A percentile compares a stretch with the other conserved stretches of the same genome.
phyloP scores from a whole-genome alignment of 495 filamentous ascomycete species.

The Aspergillus nanangensis region DNA sequence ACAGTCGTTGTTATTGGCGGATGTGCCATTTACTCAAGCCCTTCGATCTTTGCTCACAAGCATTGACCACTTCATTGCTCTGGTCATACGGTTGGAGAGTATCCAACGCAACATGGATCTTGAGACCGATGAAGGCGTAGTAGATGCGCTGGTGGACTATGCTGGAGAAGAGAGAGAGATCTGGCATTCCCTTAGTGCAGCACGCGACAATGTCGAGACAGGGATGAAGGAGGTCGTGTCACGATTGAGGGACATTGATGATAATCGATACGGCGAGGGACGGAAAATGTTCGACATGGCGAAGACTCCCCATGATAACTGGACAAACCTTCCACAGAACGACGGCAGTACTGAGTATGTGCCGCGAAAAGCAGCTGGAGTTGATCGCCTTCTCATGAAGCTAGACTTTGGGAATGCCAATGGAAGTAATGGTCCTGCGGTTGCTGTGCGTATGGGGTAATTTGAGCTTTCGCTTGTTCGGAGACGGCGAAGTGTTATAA shows the following conservation, averaged over 20 bases:
- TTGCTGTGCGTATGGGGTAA: too few relatives aligned
- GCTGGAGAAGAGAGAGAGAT: constrained; percentile 63
- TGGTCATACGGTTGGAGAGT: constrained; percentile 63
- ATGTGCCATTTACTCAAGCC: constrained; percentile 60
- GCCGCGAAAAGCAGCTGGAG: constrained; percentile 62
- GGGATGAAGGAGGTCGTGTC: constrained; percentile 61
- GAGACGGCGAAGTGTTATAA: too few relatives aligned
- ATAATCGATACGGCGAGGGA: constrained; percentile 41
- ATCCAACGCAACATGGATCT: constrained; percentile 72
- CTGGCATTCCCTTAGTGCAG: constrained; percentile 47
- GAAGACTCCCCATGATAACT: constrained; percentile 13
- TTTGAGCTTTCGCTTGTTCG: too few relatives aligned
- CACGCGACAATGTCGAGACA: constrained; percentile 26
- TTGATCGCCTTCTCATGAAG: constrained; percentile 82
- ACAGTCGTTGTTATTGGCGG: constrained; percentile 66
- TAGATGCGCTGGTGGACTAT: constrained; percentile 67
- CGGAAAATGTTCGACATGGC: constrained; percentile 31
- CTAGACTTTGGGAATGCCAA: constrained; percentile 63
- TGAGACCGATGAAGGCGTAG: constrained; percentile 72
- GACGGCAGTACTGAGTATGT: constrained; percentile 39
- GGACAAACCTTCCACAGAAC: constrained; percentile 6
- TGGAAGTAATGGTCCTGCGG: constrained; percentile 9
- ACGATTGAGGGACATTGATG: constrained; percentile 56
- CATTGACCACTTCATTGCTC: constrained; percentile 72
- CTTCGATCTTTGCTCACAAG: constrained; percentile 67